A percentile compares a stretch with the other conserved stretches of the same genome.
phyloP scores from a whole-genome alignment of 306 rosid species.

The Medicago lupulina region DNA sequence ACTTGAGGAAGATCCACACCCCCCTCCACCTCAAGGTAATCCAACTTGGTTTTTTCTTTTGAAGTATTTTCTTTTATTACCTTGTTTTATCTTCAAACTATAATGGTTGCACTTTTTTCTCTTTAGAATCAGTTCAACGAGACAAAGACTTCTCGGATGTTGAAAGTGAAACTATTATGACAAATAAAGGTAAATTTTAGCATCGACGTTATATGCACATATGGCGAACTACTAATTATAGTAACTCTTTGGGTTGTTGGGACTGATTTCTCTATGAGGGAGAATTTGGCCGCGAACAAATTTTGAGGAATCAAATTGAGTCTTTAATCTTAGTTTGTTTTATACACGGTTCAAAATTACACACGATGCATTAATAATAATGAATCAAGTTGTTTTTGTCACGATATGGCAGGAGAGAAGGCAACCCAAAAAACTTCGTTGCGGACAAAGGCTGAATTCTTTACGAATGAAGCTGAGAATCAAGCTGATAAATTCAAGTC shows the following conservation, averaged over 20 bases:
- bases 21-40: not conserved
- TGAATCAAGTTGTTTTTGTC: too few species aligned
- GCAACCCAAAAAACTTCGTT: not conserved
- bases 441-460: not conserved
- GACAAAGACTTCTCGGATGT: not conserved
- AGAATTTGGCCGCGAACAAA: too few species aligned
- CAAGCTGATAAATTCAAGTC: constrained; percentile 10
- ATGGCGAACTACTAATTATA: too few species aligned
- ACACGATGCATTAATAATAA: too few species aligned
- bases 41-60: not conserved
- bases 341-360: too few species aligned
- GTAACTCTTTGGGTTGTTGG: not conserved
- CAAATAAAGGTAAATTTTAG: not conserved
- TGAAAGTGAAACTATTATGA: not conserved
- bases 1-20: not conserved
- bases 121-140: not conserved
- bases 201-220: too few species aligned
- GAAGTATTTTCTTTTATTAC: not conserved
- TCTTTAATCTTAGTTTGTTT: too few species aligned
- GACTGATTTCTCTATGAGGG: too few species aligned
- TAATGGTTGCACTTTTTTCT: not conserved
- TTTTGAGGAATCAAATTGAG: too few species aligned
- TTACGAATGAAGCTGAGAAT: not conserved
- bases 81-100: not conserved
- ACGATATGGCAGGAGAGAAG: not conserved